These are phyloP conservation scores for Tylopilus balloui DNA, from an alignment of 768 basidiomycete species.

Conservation along the genomic window DNA sequence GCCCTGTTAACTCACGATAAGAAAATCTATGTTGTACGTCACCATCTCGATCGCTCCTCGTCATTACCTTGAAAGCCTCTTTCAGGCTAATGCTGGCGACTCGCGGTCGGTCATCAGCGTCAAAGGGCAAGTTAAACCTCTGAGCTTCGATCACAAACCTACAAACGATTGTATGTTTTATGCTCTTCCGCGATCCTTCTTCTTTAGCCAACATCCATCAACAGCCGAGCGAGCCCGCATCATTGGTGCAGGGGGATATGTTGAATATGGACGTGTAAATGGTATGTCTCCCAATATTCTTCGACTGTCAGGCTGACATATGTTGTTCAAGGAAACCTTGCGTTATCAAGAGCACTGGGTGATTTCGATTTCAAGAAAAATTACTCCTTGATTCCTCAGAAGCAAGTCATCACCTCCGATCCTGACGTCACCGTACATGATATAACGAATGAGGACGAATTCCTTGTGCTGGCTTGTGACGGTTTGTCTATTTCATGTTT, in stretches of 20 bases:
- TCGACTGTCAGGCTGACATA: not conserved
- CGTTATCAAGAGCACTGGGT: slow-evolving; percentile 89
- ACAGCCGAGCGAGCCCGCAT: slow-evolving; percentile 84
- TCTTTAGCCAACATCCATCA: slow-evolving; percentile 3
- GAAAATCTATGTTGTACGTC: slow-evolving; percentile 74
- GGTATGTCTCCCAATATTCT: slow-evolving; percentile 42
- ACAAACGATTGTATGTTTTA: slow-evolving; percentile 65
- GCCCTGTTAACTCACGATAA: slow-evolving; percentile 74
- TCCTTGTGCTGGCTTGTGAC: slow-evolving; percentile 94
- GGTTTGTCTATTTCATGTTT: slow-evolving; percentile 46
- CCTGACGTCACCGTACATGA: slow-evolving; percentile 86
- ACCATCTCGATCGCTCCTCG: slow-evolving; percentile 7
- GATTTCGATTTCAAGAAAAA: slow-evolving; percentile 99
- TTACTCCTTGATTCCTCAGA: slow-evolving; percentile 70
- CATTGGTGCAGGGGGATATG: slow-evolving; percentile 86
- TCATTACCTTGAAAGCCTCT: slow-evolving; percentile 1
- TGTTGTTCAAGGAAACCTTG: slow-evolving; percentile 73
- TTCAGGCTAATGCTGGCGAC: slow-evolving; percentile 95
- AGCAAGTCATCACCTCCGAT: slow-evolving; percentile 91
- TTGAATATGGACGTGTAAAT: slow-evolving; percentile 96
- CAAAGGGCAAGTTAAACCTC: slow-evolving; percentile 79
- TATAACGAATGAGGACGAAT: slow-evolving; percentile 87
- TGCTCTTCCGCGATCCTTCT: not conserved
- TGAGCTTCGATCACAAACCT: slow-evolving; percentile 96
- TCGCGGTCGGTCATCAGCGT: slow-evolving; percentile 85